phyloP scores from a whole-genome alignment of 345 rosid genomes.

The Corymbia maculata region DNA sequence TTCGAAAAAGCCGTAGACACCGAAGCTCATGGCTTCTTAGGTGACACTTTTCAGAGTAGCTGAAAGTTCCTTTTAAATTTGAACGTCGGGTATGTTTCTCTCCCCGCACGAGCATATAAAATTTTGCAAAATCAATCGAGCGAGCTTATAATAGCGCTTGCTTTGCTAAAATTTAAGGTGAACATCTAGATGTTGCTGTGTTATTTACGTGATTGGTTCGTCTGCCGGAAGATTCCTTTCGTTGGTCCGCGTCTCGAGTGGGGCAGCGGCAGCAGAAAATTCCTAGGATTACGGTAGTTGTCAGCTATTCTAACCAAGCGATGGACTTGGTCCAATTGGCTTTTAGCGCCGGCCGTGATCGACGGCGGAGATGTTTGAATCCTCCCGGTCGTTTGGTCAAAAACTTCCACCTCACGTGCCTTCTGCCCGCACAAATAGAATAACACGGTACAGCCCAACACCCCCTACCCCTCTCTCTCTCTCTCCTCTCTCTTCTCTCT shows the following conservation, averaged over 20 bases:
- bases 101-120: not conserved
- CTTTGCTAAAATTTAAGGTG: not conserved
- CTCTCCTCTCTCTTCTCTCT: not conserved
- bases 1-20: not conserved
- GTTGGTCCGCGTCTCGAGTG: not conserved
- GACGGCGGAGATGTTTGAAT: not conserved
- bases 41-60: accelerated
- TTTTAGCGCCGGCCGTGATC: not conserved
- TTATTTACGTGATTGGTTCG: not conserved
- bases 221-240: not conserved
- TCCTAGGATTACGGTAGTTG: not conserved
- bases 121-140: not conserved
- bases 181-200: not conserved
- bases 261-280: not conserved
- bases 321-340: not conserved
- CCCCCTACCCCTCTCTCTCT: not conserved
- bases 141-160: not conserved
- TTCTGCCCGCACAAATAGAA: not conserved
- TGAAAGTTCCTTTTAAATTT: not conserved
- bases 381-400: not conserved
- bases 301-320: not conserved
- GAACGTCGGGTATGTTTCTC: not conserved
- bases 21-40: not conserved
- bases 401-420: not conserved
- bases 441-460: not conserved